Conservation (phyloP, 2,329 filamentous ascomycete species). For the Claviceps africana region DNA sequence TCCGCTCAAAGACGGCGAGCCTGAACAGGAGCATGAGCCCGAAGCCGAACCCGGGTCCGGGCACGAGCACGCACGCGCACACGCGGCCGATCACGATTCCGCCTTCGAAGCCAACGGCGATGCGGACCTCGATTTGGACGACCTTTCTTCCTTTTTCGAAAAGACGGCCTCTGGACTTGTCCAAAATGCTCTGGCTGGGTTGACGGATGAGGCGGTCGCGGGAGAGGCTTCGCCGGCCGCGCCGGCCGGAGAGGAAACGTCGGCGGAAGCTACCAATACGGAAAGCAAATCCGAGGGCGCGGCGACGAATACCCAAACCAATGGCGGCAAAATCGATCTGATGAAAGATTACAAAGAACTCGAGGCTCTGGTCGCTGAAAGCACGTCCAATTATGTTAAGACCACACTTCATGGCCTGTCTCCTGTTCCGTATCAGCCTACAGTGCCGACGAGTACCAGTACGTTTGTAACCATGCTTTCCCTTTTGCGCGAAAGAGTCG, state of each 20-base stretch:
- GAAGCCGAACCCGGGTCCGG: neutral
- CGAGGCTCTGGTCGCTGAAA: slow-evolving; percentile 29
- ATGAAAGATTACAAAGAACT: slow-evolving; percentile 29
- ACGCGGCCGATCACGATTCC: slow-evolving; percentile 12
- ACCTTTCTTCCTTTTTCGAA: slow-evolving; percentile 29
- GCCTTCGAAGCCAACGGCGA: slow-evolving; percentile 14
- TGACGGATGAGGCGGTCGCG: slow-evolving; percentile 16
- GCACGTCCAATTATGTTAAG: slow-evolving; percentile 30
- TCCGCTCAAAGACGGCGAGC: slow-evolving; percentile 15
- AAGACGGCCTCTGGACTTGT: slow-evolving; percentile 27
- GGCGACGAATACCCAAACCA: slow-evolving; percentile 12
- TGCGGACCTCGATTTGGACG: slow-evolving; percentile 23
- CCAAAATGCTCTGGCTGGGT: slow-evolving; percentile 24
- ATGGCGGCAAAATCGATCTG: slow-evolving; percentile 18
- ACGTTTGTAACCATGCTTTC: slow-evolving; percentile 7
- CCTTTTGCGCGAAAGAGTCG: neutral
- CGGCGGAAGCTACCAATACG: slow-evolving; percentile 13
- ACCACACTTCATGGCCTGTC: slow-evolving; percentile 29
- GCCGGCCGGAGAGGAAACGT: slow-evolving; percentile 11
- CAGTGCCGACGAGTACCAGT: slow-evolving; percentile 26
- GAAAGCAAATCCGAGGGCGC: slow-evolving; percentile 12
- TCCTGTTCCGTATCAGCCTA: slow-evolving; percentile 28
- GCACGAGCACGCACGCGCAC: neutral
- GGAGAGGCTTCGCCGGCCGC: slow-evolving; percentile 6
- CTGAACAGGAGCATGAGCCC: slow-evolving; percentile 11